Evolutionary conservation across 1,284 basidiomycete genomes (phyloP).

Genomic region (Coniophora puteana): DNA sequence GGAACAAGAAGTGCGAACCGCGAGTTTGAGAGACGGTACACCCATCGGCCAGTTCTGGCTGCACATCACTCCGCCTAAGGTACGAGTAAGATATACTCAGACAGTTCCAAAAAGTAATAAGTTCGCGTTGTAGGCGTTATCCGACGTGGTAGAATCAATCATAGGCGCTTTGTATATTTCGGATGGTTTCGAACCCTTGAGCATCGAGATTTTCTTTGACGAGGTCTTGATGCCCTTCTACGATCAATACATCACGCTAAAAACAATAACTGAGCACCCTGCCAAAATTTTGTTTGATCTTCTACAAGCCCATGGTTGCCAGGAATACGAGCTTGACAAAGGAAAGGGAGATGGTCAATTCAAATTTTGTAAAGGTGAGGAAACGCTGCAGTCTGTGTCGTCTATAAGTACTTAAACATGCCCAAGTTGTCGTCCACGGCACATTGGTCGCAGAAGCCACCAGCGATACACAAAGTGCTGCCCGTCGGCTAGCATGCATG

Average conservation of each 20-base stretch:
- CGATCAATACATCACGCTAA: slow-evolving; percentile 63
- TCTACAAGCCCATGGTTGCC: slow-evolving; percentile 66
- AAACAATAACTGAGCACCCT: slow-evolving; percentile 69
- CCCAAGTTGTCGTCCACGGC: slow-evolving; percentile 63
- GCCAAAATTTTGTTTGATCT: slow-evolving; percentile 70
- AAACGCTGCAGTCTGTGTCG: slow-evolving; percentile 4
- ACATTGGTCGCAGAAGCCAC: slow-evolving; percentile 55
- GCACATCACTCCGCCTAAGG: slow-evolving; percentile 73
- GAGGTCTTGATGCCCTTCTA: slow-evolving; percentile 70
- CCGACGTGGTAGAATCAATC: slow-evolving; percentile 74
- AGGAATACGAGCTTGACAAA: slow-evolving; percentile 54
- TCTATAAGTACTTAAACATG: slow-evolving; percentile 9
- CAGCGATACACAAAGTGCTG: slow-evolving; percentile 44
- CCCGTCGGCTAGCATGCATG: slow-evolving; percentile 55
- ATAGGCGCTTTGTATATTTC: slow-evolving; percentile 73
- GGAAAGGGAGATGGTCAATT: slow-evolving; percentile 31
- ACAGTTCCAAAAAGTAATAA: slow-evolving; percentile 11
- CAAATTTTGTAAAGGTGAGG: slow-evolving; percentile 46
- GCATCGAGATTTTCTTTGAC: slow-evolving; percentile 61
- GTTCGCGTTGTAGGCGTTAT: slow-evolving; percentile 48
- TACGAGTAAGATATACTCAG: slow-evolving; percentile 20
- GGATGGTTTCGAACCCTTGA: slow-evolving; percentile 60
- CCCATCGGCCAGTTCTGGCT: slow-evolving; percentile 71
- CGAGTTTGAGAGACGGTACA: slow-evolving; percentile 41
- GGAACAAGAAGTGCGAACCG: slow-evolving; percentile 44